Evolutionary conservation across 2,329 filamentous ascomycete genomes (phyloP).

Genomic region (Diaporthe destruens): DNA sequence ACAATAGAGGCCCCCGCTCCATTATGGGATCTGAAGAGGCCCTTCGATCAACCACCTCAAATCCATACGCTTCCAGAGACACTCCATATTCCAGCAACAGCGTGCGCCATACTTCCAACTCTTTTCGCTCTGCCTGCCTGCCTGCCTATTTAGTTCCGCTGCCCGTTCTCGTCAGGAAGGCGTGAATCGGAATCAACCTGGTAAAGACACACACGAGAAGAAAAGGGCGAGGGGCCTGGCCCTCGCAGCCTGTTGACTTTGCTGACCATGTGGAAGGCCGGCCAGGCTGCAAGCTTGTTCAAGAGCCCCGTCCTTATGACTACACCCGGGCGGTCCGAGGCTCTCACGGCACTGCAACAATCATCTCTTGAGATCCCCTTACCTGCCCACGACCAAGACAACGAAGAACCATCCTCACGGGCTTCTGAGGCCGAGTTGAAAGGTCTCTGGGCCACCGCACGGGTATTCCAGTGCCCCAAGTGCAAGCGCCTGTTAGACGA

Average conservation of each 20-base stretch:
- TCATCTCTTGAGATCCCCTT: not conserved
- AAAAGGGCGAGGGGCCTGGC: not conserved
- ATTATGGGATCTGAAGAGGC: constrained; percentile 35
- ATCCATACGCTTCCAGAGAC: no score
- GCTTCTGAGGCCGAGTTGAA: constrained; percentile 30
- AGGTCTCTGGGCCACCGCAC: constrained; percentile 57
- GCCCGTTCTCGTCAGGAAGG: not conserved
- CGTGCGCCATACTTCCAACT: not conserved
- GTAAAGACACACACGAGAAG: not conserved
- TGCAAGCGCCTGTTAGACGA: constrained; percentile 77
- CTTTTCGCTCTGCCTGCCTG: no score
- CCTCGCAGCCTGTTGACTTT: not conserved
- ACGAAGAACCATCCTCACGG: constrained; percentile 4
- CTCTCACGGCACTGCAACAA: constrained; percentile 31
- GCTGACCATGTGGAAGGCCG: constrained; percentile 8
- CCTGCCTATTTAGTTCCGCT: not conserved
- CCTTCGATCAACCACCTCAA: not conserved
- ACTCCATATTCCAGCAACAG: not conserved
- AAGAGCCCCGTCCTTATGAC: constrained; percentile 35
- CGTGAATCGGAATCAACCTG: constrained; percentile 2
- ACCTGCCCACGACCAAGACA: not conserved
- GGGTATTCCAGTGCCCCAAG: constrained; percentile 80
- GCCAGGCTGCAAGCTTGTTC: constrained; percentile 1
- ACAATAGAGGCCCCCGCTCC: constrained; percentile 22
- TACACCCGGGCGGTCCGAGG: constrained; percentile 26